These are phyloP conservation scores for Suillus subaureus DNA, from an alignment of 768 basidiomycete genomes.

Conservation along the genomic window DNA sequence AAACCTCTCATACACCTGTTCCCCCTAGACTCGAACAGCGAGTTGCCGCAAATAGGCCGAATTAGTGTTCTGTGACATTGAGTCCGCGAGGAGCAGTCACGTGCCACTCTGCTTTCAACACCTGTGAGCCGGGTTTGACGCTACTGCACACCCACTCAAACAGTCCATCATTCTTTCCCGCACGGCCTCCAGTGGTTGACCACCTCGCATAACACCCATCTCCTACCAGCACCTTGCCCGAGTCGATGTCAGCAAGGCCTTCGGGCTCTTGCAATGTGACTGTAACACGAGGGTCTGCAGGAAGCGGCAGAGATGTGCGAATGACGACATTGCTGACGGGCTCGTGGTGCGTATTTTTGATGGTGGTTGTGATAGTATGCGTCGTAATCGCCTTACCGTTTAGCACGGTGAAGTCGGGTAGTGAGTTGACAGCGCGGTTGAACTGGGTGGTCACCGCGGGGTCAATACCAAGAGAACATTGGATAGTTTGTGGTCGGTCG, in stretches of 20 bases:
- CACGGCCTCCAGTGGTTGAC: slow-evolving; percentile 20
- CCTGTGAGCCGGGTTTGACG: slow-evolving; percentile 23
- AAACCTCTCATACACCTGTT: background rate
- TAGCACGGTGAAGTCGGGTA: slow-evolving; percentile 13
- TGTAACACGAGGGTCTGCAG: slow-evolving; percentile 29
- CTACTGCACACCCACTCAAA: slow-evolving; percentile 34
- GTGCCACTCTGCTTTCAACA: slow-evolving; percentile 33
- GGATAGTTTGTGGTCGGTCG: slow-evolving; percentile 19
- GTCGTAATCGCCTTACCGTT: slow-evolving; percentile 16
- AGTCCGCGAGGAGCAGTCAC: slow-evolving; percentile 27
- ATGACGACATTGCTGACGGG: slow-evolving; percentile 21
- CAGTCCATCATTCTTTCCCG: slow-evolving; percentile 23
- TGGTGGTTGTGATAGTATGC: slow-evolving; percentile 20
- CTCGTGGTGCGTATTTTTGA: slow-evolving; percentile 20
- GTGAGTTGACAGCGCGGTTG: slow-evolving; percentile 14
- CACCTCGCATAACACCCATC: slow-evolving; percentile 21
- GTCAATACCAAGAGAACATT: slow-evolving; percentile 24
- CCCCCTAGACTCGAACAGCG: background rate
- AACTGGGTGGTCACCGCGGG: slow-evolving; percentile 18
- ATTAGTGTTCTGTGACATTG: slow-evolving; percentile 16
- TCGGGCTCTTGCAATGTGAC: slow-evolving; percentile 29
- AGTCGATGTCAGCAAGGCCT: slow-evolving; percentile 23
- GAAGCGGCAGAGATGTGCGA: slow-evolving; percentile 30
- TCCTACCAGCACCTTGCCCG: slow-evolving; percentile 15
- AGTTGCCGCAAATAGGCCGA: background rate